Evolutionary conservation across 2,329 filamentous ascomycete genomes (phyloP).

Genomic region (Lecanicillium sp.): DNA sequence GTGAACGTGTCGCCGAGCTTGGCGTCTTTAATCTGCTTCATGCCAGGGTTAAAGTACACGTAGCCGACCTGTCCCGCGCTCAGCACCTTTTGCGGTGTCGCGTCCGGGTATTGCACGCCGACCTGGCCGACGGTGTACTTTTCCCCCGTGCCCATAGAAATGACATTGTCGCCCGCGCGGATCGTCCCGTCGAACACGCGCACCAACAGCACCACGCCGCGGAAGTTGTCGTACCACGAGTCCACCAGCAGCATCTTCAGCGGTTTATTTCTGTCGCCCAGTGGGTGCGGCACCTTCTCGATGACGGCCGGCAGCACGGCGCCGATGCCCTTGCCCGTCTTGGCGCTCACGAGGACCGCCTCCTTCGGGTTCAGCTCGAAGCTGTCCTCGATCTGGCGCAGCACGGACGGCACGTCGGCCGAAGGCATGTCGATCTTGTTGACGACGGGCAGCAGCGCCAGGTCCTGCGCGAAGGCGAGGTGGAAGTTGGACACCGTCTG

Average conservation of each 20-base stretch:
- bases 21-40: conserved; percentile 94
- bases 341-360: conserved; percentile 73
- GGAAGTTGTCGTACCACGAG: conserved; percentile 97
- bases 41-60: conserved; percentile 94
- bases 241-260: conserved; percentile 85
- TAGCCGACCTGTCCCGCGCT: conserved; percentile 95
- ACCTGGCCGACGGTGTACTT: conserved; percentile 95
- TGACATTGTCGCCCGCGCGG: conserved; percentile 74
- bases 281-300: conserved; percentile 73
- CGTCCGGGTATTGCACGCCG: conserved; percentile 89
- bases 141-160: conserved; percentile 79
- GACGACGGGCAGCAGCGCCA: conserved; percentile 82
- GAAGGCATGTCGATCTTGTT: conserved; percentile 95
- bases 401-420: conserved; percentile 77
- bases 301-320: conserved; percentile 80
- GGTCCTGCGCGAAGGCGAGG: conserved; percentile 85
- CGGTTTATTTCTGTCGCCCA: conserved; percentile 66
- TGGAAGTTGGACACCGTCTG: conserved; percentile 99
- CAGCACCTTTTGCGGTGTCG: conserved; percentile 72
- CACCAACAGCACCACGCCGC: conserved; percentile 86
- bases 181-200: conserved; percentile 85
- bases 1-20: conserved; percentile 96
- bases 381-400: conserved; percentile 77
- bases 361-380: conserved; percentile 81
- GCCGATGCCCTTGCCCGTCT: conserved; percentile 84